Evolutionary conservation across 768 basidiomycete genomes (phyloP).

Genomic region (Boletus pseudopeckii): DNA sequence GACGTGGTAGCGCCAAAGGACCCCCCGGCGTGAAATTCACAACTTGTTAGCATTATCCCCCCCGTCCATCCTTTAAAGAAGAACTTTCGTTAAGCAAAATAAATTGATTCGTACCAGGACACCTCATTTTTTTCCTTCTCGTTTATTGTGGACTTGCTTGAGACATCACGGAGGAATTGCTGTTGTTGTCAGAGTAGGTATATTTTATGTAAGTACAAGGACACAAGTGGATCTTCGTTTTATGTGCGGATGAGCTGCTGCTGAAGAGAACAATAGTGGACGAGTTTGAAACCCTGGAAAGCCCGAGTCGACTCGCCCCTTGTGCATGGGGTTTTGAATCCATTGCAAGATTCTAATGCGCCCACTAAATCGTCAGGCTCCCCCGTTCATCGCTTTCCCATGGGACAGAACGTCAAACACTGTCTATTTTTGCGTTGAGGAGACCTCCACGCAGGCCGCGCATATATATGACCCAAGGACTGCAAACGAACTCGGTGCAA

Average conservation of each 20-base stretch:
- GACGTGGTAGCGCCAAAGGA: slow-evolving; percentile 31
- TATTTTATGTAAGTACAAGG: neutral
- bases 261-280: too few species aligned
- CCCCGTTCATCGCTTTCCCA: neutral
- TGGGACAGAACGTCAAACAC: neutral
- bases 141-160: neutral
- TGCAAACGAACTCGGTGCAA: neutral
- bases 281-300: too few species aligned
- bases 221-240: neutral
- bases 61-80: neutral
- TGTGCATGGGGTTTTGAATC: too few species aligned
- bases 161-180: neutral
- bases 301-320: too few species aligned
- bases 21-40: neutral
- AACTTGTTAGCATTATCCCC: neutral
- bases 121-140: neutral
- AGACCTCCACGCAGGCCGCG: neutral
- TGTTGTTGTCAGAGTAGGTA: neutral
- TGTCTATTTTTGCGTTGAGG: neutral
- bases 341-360: neutral
- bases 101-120: neutral
- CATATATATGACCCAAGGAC: neutral
- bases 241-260: too few species aligned
- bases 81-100: neutral
- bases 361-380: neutral